Percentiles rank a stretch among this genome's conserved stretches.
Conservation (phyloP, 495 filamentous ascomycete species). For the Halenospora varia region DNA sequence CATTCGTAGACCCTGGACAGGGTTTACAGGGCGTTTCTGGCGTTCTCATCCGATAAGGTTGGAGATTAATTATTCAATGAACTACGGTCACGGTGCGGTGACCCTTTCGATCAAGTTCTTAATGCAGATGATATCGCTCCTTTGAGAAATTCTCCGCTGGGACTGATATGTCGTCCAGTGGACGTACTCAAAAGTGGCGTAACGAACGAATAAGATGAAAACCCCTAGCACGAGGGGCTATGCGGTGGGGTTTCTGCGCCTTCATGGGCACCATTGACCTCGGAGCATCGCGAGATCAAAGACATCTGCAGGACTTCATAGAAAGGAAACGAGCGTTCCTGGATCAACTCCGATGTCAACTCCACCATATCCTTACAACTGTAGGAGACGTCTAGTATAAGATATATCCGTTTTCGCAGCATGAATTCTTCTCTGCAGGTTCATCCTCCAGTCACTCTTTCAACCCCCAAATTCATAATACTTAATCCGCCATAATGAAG, state of each 20-base stretch:
- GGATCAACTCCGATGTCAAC: not conserved
- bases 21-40: not conserved
- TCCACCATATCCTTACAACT: not conserved
- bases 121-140: not conserved
- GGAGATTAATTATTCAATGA: not conserved
- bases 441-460: constrained; percentile 1
- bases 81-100: not conserved
- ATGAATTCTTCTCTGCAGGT: not conserved
- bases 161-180: not conserved
- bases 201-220: not conserved
- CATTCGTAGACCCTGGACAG: not conserved
- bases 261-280: not conserved
- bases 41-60: not conserved
- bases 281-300: not conserved
- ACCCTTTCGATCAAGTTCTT: not conserved
- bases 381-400: not conserved
- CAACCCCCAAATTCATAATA: not conserved
- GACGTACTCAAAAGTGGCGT: not conserved
- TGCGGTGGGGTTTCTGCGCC: not conserved
- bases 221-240: not conserved
- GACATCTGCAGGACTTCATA: not conserved
- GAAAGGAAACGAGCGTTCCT: not conserved
- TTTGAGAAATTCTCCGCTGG: not conserved
- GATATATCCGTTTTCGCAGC: not conserved
- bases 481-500: constrained; percentile 12